Percentiles rank a stretch among this genome's conserved stretches.
phyloP scores from a whole-genome alignment of 1,284 basidiomycete genomes.

The Moesziomyces globuligerus region DNA sequence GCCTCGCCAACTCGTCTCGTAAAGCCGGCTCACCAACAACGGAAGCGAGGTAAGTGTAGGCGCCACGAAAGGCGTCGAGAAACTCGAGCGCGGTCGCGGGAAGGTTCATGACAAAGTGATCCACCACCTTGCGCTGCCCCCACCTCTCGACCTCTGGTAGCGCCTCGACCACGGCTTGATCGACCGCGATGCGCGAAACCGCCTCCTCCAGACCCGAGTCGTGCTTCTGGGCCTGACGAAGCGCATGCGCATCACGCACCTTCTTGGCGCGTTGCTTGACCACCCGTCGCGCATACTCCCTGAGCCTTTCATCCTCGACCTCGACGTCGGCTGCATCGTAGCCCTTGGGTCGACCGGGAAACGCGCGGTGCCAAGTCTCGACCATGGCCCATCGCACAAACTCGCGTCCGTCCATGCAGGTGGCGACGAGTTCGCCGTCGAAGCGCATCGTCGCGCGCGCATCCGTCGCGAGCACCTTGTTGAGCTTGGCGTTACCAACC shows the following conservation, averaged over 20 bases:
- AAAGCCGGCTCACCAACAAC: conserved; percentile 68
- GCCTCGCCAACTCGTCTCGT: conserved; percentile 15
- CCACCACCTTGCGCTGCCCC: conserved; percentile 52
- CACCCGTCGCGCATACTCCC: conserved; percentile 11
- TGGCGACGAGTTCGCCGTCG: conserved; percentile 31
- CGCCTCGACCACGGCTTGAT: not conserved
- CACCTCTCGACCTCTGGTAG: conserved; percentile 3
- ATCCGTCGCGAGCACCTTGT: conserved; percentile 44
- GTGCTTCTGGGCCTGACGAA: conserved; percentile 4
- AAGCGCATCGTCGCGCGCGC: conserved; percentile 3
- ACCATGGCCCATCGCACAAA: conserved; percentile 48
- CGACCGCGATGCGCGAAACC: not conserved
- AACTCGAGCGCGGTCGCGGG: conserved; percentile 91
- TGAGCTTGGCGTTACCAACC: conserved; percentile 44
- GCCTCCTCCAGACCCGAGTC: not conserved
- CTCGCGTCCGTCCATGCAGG: conserved; percentile 55
- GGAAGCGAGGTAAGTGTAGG: conserved; percentile 71
- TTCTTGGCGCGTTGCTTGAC: conserved; percentile 25
- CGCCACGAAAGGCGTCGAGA: conserved; percentile 84
- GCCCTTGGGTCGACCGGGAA: conserved; percentile 27
- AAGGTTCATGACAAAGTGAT: conserved; percentile 96
- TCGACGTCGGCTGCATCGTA: conserved; percentile 20
- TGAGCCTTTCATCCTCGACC: conserved; percentile 19
- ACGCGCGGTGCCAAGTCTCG: conserved; percentile 45
- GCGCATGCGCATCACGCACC: conserved; percentile 11